Base-by-base conservation (phyloP, 73 alveolate species). In the Blepharisma japonicum region DNA sequence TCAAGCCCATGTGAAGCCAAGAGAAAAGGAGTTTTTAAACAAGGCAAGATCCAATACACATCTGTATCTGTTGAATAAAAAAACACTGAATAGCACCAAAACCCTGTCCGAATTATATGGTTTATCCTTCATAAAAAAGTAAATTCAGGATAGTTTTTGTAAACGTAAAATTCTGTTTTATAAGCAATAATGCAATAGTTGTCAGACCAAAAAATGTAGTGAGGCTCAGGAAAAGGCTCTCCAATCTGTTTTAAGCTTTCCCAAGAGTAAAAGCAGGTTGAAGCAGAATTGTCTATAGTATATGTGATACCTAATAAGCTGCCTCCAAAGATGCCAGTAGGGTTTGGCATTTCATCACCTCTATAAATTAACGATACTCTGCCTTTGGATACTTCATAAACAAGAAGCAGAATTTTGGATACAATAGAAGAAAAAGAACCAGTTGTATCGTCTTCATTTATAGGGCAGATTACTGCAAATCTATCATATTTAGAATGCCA, bases 41-140 rank as follows among this genome's bases (percentile, higher is more conserved):
- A 61, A 61, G 74, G 74, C 74, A 61, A 8, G 14, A 61, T 8
- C 74, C 74, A 61, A 25, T 61, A 61, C 18, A 61, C 47, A 18
- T 61, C 74, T 9, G 39, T 25, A 61, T 61, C 74, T 14, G 74
- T 61, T 39, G 74, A 18, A 61, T 18, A 61, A 61, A 61, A 61
- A 61, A 61, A 61, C 38, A 61, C 74, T 8, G 74, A 61, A 61
- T 14, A 61, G 48, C 74, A 14, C 74, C 74, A 61, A 61, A 61
- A 9, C 23, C 50, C 74, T 18, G 74, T 61, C 23, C 74, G 14
- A 5, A 61, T 25, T 14, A 14, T 18, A 61, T 14, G 49, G 47
- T 61, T 61, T n/a, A 61, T 61, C 23, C 23, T 61, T 8, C 14
- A 61, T 4, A 14, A 14, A 61, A 61, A 61, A 5, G n/a, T 25